Conservation (phyloP, 139 green algal species). For the Tetraselmis chui region DNA sequence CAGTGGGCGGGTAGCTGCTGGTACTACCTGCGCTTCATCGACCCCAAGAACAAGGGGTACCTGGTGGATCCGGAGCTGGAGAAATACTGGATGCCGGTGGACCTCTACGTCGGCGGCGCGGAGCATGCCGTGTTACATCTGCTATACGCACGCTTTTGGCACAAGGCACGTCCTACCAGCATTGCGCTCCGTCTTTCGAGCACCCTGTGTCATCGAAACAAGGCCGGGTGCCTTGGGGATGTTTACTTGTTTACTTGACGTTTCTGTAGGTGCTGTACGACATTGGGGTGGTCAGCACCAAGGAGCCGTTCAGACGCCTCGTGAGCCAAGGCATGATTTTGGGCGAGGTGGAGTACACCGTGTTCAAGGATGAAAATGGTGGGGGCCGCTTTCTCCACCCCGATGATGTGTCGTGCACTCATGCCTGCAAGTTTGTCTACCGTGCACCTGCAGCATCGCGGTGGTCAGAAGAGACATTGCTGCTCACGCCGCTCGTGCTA, state of each 20-base stretch:
- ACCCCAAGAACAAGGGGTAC: slow-evolving; percentile 63
- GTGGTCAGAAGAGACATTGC: no score
- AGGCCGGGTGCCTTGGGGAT: no score
- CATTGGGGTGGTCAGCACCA: slow-evolving; percentile 80
- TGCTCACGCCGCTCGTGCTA: no score
- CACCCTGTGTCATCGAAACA: no score
- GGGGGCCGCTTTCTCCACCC: neutral
- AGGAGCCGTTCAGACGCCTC: slow-evolving; percentile 89
- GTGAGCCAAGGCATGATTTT: slow-evolving; percentile 99
- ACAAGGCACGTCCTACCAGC: slow-evolving; percentile 74
- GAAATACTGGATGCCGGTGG: slow-evolving; percentile 96
- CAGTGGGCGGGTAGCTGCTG: slow-evolving; percentile 90
- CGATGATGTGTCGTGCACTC: slow-evolving; percentile 8
- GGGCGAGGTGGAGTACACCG: slow-evolving; percentile 86
- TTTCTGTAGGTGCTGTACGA: slow-evolving; percentile 90
- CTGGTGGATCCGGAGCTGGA: slow-evolving; percentile 80
- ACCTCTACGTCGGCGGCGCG: slow-evolving; percentile 97
- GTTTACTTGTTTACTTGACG: no score
- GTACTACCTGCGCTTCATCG: slow-evolving; percentile 98
- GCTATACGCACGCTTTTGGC: slow-evolving; percentile 97
- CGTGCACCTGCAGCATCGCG: no score
- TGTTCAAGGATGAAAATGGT: slow-evolving; percentile 43
- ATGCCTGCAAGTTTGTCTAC: neutral
- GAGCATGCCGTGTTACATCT: slow-evolving; percentile 98
- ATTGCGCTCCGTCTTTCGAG: no score